Evolutionary conservation across 768 basidiomycete genomes (phyloP).

Genomic region (Suillus clintonianus): DNA sequence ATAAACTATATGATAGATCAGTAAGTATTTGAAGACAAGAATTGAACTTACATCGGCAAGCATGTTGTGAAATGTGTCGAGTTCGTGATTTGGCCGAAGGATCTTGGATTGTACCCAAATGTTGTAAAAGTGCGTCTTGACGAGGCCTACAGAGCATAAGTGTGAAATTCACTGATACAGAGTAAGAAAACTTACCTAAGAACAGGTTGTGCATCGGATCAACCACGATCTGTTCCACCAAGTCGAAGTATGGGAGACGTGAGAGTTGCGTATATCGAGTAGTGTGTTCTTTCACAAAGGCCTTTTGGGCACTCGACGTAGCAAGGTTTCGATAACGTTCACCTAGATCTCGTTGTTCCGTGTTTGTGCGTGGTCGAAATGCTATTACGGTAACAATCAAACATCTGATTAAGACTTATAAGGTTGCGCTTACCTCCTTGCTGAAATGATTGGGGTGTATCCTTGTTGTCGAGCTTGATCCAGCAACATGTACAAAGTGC

Average conservation of each 20-base stretch:
- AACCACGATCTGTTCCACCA: neutral
- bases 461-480: slow-evolving; percentile 28
- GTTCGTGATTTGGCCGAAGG: no score
- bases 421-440: slow-evolving; percentile 17
- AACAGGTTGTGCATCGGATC: no score
- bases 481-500: slow-evolving; percentile 36
- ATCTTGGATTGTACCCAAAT: no score
- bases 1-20: no score
- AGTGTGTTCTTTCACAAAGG: slow-evolving; percentile 15
- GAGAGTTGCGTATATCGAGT: slow-evolving; percentile 12
- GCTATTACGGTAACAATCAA: neutral
- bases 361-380: slow-evolving; percentile 14
- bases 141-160: no score
- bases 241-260: neutral
- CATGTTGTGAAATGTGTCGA: no score
- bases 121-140: neutral
- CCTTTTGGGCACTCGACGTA: slow-evolving; percentile 3
- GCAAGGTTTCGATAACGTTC: slow-evolving; percentile 6
- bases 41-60: no score
- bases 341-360: slow-evolving; percentile 11
- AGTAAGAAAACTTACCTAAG: neutral
- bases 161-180: no score
- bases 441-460: slow-evolving; percentile 18
- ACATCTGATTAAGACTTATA: slow-evolving; percentile 19
- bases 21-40: no score